Evolutionary conservation across 495 filamentous ascomycete species (phyloP).

Genomic region (Talaromyces borbonicus): DNA sequence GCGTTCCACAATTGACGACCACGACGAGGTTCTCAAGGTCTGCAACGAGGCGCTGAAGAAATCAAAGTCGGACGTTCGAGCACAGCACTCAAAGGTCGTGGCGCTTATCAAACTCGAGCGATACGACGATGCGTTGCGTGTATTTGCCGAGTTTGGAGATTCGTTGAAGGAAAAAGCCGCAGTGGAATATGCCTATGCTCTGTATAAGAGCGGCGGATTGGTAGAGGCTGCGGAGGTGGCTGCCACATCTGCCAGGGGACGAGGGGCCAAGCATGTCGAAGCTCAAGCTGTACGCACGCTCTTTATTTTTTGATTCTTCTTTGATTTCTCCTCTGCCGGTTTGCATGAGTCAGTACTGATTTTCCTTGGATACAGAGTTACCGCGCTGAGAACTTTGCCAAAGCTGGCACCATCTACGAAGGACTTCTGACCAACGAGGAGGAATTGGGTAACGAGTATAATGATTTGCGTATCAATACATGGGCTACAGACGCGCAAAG

Average conservation of each 20-base stretch:
- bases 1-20: constrained; percentile 58
- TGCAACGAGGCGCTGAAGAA: constrained; percentile 59
- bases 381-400: constrained; percentile 69
- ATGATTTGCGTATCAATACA: constrained; percentile 78
- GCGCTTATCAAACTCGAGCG: constrained; percentile 90
- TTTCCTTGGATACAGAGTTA: constrained; percentile 47
- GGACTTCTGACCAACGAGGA: constrained; percentile 41
- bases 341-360: no score
- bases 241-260: constrained; percentile 34
- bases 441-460: constrained; percentile 56
- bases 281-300: constrained; percentile 80
- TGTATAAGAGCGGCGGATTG: constrained; percentile 79
- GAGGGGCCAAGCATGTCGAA: constrained; percentile 71
- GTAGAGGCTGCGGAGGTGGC: constrained; percentile 56
- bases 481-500: constrained; percentile 74
- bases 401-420: constrained; percentile 60
- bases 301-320: constrained; percentile 8
- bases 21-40: constrained; percentile 60
- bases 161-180: constrained; percentile 53
- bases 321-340: background rate
- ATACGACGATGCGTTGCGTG: constrained; percentile 76
- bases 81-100: constrained; percentile 70
- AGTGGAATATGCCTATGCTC: constrained; percentile 80
- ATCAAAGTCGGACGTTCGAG: constrained; percentile 51
- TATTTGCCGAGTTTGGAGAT: constrained; percentile 62